Conservation (phyloP, 2,329 filamentous ascomycete genomes). For the Colletotrichum liriopes region DNA sequence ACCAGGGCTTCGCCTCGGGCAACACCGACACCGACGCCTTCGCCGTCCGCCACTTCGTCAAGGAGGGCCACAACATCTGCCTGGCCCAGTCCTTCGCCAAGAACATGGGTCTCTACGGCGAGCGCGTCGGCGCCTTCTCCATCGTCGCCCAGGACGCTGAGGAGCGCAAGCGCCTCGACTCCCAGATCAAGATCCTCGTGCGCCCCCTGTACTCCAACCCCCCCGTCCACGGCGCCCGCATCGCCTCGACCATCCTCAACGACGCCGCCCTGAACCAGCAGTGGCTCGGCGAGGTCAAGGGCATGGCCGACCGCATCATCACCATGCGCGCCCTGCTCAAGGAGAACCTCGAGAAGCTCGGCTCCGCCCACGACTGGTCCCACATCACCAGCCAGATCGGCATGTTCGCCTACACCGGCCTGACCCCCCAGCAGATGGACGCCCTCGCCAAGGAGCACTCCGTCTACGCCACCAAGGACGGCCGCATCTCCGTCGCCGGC, state of each 20-base stretch:
- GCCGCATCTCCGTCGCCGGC: constrained; percentile 87
- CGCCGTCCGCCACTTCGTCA: constrained; percentile 92
- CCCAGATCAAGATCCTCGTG: constrained; percentile 98
- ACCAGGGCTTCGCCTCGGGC: constrained; percentile 97
- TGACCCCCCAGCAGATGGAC: constrained; percentile 93
- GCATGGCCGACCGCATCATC: constrained; percentile 99
- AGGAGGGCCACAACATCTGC: constrained; percentile 90
- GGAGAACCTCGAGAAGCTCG: constrained; percentile 94
- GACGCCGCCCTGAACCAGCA: constrained; percentile 88
- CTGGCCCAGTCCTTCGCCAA: constrained; percentile 97
- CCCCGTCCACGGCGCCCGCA: constrained; percentile 94
- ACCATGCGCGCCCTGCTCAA: constrained; percentile 96
- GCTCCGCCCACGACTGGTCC: constrained; percentile 97
- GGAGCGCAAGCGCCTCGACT: constrained; percentile 96
- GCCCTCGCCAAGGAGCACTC: constrained; percentile 93
- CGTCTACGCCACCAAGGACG: constrained; percentile 96
- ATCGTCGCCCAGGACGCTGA: constrained; percentile 87
- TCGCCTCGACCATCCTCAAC: constrained; percentile 93
- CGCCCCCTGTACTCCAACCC: constrained; percentile 99
- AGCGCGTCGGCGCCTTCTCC: constrained; percentile 97
- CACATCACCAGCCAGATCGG: constrained; percentile 99
- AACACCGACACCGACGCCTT: constrained; percentile 95
- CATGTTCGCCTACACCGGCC: constrained; percentile 99
- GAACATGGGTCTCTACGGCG: constrained; percentile 99
- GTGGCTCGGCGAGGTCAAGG: constrained; percentile 97